Evolutionary conservation across 192 early-diverging fungal genomes (phyloP).

Genomic region (Chytriomyces sp.): DNA sequence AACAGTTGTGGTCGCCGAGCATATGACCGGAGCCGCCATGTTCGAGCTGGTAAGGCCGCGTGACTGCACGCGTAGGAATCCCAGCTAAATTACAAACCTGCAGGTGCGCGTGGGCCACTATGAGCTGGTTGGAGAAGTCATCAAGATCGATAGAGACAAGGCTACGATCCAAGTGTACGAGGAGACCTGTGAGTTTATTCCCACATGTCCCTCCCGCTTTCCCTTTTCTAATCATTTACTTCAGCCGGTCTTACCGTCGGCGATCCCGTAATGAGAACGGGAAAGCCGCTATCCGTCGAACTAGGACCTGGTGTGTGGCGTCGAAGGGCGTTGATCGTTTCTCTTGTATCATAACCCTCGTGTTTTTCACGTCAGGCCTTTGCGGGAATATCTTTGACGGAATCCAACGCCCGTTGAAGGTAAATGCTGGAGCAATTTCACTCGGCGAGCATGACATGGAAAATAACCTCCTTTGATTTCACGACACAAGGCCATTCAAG

Average conservation of each 20-base stretch:
- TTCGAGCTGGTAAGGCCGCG: constrained; percentile 83
- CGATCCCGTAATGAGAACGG: constrained; percentile 97
- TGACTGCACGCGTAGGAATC: neutral
- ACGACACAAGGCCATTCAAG: constrained; percentile 86
- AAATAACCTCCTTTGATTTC: neutral
- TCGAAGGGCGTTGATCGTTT: no score
- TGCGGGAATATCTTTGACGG: constrained; percentile 98
- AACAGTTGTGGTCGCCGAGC: constrained; percentile 96
- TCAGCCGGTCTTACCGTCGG: constrained; percentile 96
- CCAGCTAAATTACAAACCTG: no score
- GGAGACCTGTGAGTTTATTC: constrained; percentile 75
- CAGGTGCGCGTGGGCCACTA: constrained; percentile 96
- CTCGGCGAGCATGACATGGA: neutral
- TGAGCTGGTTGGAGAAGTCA: constrained; percentile 98
- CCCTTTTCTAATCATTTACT: neutral
- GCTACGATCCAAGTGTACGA: constrained; percentile 99
- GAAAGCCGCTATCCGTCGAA: constrained; percentile 98
- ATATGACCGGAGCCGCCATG: constrained; percentile 97
- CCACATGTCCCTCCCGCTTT: neutral
- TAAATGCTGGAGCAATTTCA: constrained; percentile 22
- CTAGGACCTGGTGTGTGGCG: no score
- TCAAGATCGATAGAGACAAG: constrained; percentile 98
- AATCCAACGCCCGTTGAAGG: constrained; percentile 97
- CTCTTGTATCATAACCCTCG: neutral
- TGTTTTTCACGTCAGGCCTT: constrained; percentile 49